A percentile compares a stretch with the other conserved stretches of the same genome.
Conservation (phyloP, 1,139 yeast species). For the Taphrina pruni region DNA sequence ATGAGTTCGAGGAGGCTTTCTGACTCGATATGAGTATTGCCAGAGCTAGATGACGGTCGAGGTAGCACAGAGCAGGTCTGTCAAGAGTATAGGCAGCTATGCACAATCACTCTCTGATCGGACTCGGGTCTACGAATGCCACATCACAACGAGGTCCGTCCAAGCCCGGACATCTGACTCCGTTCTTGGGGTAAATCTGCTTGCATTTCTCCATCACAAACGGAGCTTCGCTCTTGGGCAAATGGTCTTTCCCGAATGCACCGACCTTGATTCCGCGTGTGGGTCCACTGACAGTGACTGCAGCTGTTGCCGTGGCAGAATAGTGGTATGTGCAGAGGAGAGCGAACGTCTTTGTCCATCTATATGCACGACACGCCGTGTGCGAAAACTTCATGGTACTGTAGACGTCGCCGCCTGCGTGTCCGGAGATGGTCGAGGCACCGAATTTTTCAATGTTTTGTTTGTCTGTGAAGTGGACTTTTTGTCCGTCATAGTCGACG, state of each 20-base stretch:
- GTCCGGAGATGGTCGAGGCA: background rate
- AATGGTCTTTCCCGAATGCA: background rate
- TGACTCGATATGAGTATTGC: no score
- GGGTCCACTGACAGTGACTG: background rate
- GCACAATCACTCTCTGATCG: background rate
- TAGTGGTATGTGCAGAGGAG: background rate
- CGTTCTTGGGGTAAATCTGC: background rate
- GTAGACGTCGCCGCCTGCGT: background rate
- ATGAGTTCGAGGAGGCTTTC: no score
- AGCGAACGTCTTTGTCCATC: background rate
- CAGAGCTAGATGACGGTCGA: no score
- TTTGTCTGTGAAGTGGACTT: background rate
- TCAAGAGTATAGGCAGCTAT: no score
- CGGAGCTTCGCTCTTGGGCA: background rate
- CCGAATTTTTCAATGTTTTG: background rate
- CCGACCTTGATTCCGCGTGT: background rate
- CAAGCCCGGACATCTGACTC: background rate
- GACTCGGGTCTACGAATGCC: background rate
- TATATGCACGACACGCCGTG: background rate
- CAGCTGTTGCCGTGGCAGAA: background rate
- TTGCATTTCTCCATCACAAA: background rate
- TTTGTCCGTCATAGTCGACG: background rate
- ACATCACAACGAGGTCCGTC: background rate
- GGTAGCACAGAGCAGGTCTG: no score
- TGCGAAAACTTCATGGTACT: background rate